Conservation (phyloP, 805 yeast species). For the Pichia gijzeniarum region DNA sequence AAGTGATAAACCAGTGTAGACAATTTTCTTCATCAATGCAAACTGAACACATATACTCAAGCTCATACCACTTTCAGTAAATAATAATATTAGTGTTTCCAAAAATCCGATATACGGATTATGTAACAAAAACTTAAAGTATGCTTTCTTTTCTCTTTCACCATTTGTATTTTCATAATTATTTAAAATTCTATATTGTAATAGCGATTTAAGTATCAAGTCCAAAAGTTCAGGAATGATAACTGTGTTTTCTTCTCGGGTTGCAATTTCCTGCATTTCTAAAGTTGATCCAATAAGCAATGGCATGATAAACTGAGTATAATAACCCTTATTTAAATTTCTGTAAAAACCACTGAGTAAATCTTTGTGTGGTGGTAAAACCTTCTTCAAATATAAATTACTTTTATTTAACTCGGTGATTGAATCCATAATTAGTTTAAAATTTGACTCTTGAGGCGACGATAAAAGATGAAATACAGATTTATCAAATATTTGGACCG, state of each 20-base stretch:
- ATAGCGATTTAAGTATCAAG: slow-evolving; percentile 34
- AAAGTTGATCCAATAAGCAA: slow-evolving; percentile 41
- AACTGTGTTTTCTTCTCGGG: slow-evolving; percentile 36
- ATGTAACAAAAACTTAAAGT: slow-evolving; percentile 26
- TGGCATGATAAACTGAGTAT: slow-evolving; percentile 18
- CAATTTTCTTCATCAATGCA: slow-evolving; percentile 19
- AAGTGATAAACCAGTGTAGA: slow-evolving; percentile 18
- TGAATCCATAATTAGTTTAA: slow-evolving; percentile 19
- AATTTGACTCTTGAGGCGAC: slow-evolving; percentile 16
- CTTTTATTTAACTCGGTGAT: slow-evolving; percentile 11
- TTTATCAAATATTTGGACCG: slow-evolving; percentile 24
- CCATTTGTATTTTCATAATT: slow-evolving; percentile 18
- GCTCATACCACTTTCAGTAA: slow-evolving; percentile 41
- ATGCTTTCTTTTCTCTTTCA: slow-evolving; percentile 9
- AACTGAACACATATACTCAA: slow-evolving; percentile 30
- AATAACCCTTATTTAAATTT: slow-evolving; percentile 6
- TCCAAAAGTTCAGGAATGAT: slow-evolving; percentile 18
- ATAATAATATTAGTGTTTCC: slow-evolving; percentile 34
- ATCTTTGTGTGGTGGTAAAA: not conserved
- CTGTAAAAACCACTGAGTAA: not conserved
- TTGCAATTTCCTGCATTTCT: slow-evolving; percentile 51
- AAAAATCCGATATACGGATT: slow-evolving; percentile 30
- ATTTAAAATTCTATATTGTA: slow-evolving; percentile 35
- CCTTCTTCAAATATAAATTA: not conserved
- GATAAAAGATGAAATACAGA: slow-evolving; percentile 23